These are phyloP conservation scores for Penicillium olsonii DNA, from an alignment of 2,329 filamentous ascomycete genomes.

Conservation along the genomic window DNA sequence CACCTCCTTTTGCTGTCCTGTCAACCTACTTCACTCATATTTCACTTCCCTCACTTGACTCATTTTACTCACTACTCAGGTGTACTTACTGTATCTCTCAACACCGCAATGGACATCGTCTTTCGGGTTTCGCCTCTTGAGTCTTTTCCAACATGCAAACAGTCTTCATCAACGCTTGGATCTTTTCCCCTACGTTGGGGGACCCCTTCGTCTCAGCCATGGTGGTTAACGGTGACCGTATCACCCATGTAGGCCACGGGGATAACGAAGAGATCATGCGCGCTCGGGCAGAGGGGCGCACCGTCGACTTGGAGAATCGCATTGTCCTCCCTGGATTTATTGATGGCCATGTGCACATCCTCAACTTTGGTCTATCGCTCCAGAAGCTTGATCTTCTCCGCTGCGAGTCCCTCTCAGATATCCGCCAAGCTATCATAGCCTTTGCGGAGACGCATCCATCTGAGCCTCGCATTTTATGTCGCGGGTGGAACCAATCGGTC, in stretches of 20 bases:
- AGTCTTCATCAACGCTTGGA: slow-evolving; percentile 28
- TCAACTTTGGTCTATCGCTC: slow-evolving; percentile 49
- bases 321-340: slow-evolving; percentile 51
- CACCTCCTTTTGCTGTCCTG: too few relatives aligned
- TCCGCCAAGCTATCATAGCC: slow-evolving; percentile 41
- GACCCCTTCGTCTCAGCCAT: slow-evolving; percentile 28
- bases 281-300: slow-evolving; percentile 16
- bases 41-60: too few relatives aligned
- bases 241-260: slow-evolving; percentile 42
- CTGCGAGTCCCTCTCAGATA: slow-evolving; percentile 45
- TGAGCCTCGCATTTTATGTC: slow-evolving; percentile 47
- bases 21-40: too few relatives aligned
- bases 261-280: slow-evolving; percentile 22
- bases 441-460: slow-evolving; percentile 41
- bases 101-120: too few relatives aligned
- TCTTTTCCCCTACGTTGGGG: slow-evolving; percentile 19
- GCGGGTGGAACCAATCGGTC: slow-evolving; percentile 52
- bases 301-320: slow-evolving; percentile 37
- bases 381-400: slow-evolving; percentile 46
- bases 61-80: too few relatives aligned
- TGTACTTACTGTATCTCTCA: too few relatives aligned
- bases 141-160: neutral
- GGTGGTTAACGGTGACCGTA: slow-evolving; percentile 42
- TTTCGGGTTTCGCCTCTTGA: too few relatives aligned
- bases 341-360: slow-evolving; percentile 52